These are phyloP conservation scores for Pseudohyphozyma bogoriensis DNA, from an alignment of 768 basidiomycete species.

Conservation along the genomic window DNA sequence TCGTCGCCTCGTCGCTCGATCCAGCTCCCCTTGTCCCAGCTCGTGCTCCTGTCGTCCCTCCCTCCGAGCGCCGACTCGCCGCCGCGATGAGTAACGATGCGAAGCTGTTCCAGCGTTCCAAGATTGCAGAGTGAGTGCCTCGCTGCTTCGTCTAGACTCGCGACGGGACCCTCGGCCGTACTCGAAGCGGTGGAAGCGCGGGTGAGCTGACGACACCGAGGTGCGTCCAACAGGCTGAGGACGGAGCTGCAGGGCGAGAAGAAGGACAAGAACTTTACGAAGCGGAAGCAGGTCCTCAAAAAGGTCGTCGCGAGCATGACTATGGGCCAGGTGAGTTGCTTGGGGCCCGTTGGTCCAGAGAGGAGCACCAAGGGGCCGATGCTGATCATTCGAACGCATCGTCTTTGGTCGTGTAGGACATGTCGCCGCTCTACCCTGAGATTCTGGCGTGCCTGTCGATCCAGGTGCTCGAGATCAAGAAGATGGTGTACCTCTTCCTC, in stretches of 20 bases:
- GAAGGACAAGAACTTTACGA: conserved; percentile 92
- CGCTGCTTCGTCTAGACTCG: no score
- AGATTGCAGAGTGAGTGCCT: conserved; percentile 19
- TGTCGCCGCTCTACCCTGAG: conserved; percentile 81
- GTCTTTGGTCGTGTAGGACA: conserved; percentile 27
- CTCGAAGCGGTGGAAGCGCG: not conserved
- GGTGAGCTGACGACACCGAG: not conserved
- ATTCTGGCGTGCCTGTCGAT: conserved; percentile 92
- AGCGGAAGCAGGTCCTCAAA: conserved; percentile 88
- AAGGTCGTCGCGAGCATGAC: conserved; percentile 96
- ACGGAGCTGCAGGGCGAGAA: conserved; percentile 38
- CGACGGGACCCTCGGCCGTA: not conserved
- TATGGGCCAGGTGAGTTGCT: conserved; percentile 84
- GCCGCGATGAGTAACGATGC: not conserved
- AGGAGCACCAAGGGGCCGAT: not conserved
- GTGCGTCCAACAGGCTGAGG: conserved; percentile 16
- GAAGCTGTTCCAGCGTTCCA: not conserved
- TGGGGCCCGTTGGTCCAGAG: not conserved
- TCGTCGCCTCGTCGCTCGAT: no score
- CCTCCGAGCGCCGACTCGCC: no score
- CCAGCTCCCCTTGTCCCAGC: no score
- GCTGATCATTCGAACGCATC: not conserved
- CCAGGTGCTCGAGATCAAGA: conserved; percentile 93
- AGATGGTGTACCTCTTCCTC: conserved; percentile 67
- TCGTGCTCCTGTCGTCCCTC: no score